A percentile compares a stretch with the other conserved stretches of the same genome.
Evolutionary conservation across 163 green algal species (phyloP).

Genomic region (Scenedesmus sp.): DNA sequence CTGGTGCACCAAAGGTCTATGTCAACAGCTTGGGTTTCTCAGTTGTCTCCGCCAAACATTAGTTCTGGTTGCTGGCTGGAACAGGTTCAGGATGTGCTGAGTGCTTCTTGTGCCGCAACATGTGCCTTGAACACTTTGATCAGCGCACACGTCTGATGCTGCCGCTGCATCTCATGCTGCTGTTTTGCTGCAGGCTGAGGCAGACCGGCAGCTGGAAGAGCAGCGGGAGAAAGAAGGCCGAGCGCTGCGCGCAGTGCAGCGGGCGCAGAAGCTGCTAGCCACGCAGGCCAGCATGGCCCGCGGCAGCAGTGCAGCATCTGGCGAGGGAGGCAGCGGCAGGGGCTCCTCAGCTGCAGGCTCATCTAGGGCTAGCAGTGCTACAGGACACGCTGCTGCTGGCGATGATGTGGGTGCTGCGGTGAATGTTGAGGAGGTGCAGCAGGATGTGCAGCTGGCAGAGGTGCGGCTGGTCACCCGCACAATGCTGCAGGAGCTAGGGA

Average conservation of each 20-base stretch:
- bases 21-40: too few species aligned
- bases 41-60: neutral
- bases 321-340: conserved; percentile 34
- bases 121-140: too few species aligned
- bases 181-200: conserved; percentile 43
- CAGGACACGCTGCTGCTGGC: neutral
- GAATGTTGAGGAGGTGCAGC: conserved; percentile 28
- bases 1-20: neutral
- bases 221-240: conserved; percentile 68
- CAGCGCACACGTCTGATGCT: neutral
- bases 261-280: conserved; percentile 40
- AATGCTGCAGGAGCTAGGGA: conserved; percentile 68
- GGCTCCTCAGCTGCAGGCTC: conserved; percentile 11
- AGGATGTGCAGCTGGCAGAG: conserved; percentile 56
- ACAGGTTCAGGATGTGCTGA: neutral
- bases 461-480: conserved; percentile 62
- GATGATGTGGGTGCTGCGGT: conserved; percentile 5
- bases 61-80: neutral
- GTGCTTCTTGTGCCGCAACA: neutral
- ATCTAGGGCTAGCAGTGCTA: conserved; percentile 18
- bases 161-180: neutral
- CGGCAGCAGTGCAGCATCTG: neutral
- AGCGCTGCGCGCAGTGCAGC: conserved; percentile 48
- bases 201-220: conserved; percentile 61
- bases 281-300: conserved; percentile 15